phyloP scores from a whole-genome alignment of 106 monocot genomes.

The Dendrobium nobile region DNA sequence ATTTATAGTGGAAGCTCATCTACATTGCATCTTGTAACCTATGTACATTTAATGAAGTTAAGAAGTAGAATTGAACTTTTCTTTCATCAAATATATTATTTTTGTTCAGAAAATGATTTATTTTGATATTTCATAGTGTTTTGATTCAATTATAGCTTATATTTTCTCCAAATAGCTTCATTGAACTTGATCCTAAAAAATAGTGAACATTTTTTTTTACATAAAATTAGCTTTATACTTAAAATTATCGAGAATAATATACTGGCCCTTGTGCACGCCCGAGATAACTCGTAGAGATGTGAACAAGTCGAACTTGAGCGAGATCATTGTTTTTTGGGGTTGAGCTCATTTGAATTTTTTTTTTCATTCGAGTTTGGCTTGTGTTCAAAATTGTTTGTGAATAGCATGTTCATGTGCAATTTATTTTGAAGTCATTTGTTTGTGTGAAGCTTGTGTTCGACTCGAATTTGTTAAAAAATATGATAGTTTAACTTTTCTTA shows the following conservation, averaged over 20 bases:
- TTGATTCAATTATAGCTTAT: neutral
- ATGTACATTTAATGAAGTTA: neutral
- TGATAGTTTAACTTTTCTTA: too few relatives aligned
- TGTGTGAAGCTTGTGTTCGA: too few relatives aligned
- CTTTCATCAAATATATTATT: neutral
- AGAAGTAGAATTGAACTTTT: neutral
- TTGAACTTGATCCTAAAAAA: neutral
- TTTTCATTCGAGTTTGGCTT: too few relatives aligned
- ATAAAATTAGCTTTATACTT: neutral
- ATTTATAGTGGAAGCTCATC: conserved; percentile 1
- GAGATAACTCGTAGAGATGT: neutral
- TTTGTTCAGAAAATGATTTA: neutral
- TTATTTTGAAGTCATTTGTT: too few relatives aligned
- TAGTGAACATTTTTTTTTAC: neutral
- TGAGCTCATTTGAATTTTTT: too few relatives aligned
- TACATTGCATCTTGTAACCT: neutral
- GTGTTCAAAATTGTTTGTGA: too few relatives aligned
- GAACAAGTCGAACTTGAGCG: too few relatives aligned
- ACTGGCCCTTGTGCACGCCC: neutral
- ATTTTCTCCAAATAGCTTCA: neutral
- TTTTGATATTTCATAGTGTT: neutral
- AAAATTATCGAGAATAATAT: neutral
- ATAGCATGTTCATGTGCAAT: too few relatives aligned
- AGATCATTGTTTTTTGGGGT: too few relatives aligned
- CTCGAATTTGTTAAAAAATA: too few relatives aligned